Evolutionary conservation across 352 stramenopile genomes (phyloP), one percentile per base, ranked within the genome.

Genomic region (Globisporangium mamillatum): DNA sequence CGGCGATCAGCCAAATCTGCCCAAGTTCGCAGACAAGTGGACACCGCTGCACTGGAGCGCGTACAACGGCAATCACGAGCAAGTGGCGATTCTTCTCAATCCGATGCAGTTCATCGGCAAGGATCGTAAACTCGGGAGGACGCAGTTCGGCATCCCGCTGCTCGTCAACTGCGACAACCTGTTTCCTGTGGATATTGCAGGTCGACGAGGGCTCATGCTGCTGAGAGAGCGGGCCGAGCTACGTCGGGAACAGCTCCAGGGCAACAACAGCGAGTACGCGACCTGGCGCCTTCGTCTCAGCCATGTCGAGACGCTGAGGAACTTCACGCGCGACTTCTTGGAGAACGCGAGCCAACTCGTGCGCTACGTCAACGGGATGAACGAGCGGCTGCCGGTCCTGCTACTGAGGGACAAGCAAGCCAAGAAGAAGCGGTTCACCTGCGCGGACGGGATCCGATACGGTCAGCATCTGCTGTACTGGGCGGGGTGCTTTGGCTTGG

Each of bases 391-490:
- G 50, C 79, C 82, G 3, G 29, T 74, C 41, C 22, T 77, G 52
- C 25, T 76, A 8, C 38, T 79, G 27, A 54, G 59, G 0, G 67
- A 62, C 16, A 63, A 68, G 18, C 64, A 76, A 25, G 59, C 63
- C 44, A 63, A 66, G 58, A 46, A 60, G 29, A 53, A 68, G 58
- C 38, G 52, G 25, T 84, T 85, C 54, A 74, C 70, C 7, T 64
- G 66, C 25, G 65, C 69, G 0, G 80, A 90, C 50, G 81, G 74
- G 14, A 73, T 90, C 36, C 82, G 86, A 0, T 94, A 94, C 38
- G 86, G 84, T 2, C 86, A 94, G 67, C 86, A 94, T 48, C 60
- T 94, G 61, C 67, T 94, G 10, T 94, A 91, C 64, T 94, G 86
- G 82, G 79, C 75, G 24, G 81, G 78, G 27, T 90, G 86, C 38